phyloP scores from a whole-genome alignment of 805 yeast genomes.

The Wickerhamiella allomyrinae region DNA sequence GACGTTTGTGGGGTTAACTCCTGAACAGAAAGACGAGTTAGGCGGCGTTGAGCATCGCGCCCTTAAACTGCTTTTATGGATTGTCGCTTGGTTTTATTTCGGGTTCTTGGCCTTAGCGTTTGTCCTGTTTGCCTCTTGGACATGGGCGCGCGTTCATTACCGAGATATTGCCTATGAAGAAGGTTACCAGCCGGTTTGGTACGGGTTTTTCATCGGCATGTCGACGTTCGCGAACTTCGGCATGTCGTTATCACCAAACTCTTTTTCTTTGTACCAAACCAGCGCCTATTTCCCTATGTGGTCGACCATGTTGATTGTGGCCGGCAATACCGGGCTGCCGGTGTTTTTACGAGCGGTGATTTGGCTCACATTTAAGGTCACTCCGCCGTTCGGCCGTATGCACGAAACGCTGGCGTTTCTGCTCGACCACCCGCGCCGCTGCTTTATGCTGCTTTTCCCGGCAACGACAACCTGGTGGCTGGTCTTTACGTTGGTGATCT shows the following conservation, averaged over 20 bases:
- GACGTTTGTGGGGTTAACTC: constrained; percentile 67
- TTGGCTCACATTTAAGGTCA: constrained; percentile 58
- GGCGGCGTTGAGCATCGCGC: constrained; percentile 98
- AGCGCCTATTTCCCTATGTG: constrained; percentile 53
- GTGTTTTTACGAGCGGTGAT: constrained; percentile 63
- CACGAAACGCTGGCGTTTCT: constrained; percentile 71
- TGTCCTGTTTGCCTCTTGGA: constrained; percentile 34
- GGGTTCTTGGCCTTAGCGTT: constrained; percentile 62
- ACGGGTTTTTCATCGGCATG: constrained; percentile 77
- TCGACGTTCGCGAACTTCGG: constrained; percentile 83
- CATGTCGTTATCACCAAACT: constrained; percentile 62
- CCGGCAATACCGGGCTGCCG: constrained; percentile 95
- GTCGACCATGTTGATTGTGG: constrained; percentile 56
- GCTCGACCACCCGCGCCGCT: constrained; percentile 91
- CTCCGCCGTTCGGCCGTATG: constrained; percentile 37
- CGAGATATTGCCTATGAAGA: constrained; percentile 28
- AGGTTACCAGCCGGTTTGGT: constrained; percentile 75
- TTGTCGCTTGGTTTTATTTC: constrained; percentile 47
- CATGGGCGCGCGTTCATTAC: constrained; percentile 18
- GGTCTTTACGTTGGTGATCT: constrained; percentile 45
- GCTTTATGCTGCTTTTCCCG: constrained; percentile 86
- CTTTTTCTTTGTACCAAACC: constrained; percentile 53
- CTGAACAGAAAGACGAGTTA: constrained; percentile 76
- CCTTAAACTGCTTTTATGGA: constrained; percentile 49
- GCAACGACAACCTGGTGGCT: constrained; percentile 94